A percentile compares a stretch with the other conserved stretches of the same genome.
These are phyloP conservation scores for Pleomassaria siparia DNA, from an alignment of 2,329 filamentous ascomycete species.

Conservation along the genomic window DNA sequence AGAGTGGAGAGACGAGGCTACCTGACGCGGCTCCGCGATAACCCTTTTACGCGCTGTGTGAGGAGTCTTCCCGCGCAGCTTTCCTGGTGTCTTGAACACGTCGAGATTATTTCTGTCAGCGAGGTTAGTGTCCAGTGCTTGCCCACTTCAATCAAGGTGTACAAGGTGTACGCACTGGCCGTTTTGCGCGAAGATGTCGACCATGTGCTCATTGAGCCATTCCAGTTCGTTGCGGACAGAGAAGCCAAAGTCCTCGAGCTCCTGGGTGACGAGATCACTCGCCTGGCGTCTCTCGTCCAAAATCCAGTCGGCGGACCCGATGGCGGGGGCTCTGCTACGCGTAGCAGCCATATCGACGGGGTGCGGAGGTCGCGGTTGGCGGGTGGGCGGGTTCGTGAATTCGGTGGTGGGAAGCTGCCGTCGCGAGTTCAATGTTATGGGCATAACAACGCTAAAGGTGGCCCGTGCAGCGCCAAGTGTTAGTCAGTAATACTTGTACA, in stretches of 20 bases:
- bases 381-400: constrained; percentile 2
- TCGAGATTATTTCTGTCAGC: constrained; percentile 79
- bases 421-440: constrained; percentile 9
- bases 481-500: no score
- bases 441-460: constrained; percentile 13
- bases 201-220: constrained; percentile 99
- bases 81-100: constrained; percentile 92
- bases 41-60: constrained; percentile 67
- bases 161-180: constrained; percentile 67
- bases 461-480: constrained; percentile 11
- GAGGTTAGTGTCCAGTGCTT: constrained; percentile 25
- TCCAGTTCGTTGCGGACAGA: constrained; percentile 92
- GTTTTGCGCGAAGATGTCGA: constrained; percentile 83
- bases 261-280: constrained; percentile 72
- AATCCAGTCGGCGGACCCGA: constrained; percentile 85
- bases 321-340: constrained; percentile 50
- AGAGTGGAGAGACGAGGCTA: constrained; percentile 62
- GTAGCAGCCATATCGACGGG: constrained; percentile 30
- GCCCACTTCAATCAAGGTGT: neutral
- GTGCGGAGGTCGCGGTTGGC: constrained; percentile 6
- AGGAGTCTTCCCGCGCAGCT: constrained; percentile 78
- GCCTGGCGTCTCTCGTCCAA: constrained; percentile 79
- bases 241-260: constrained; percentile 91
- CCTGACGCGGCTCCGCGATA: constrained; percentile 61
- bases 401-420: neutral